These are phyloP conservation scores for Grammothele lineata DNA, from an alignment of 768 basidiomycete genomes.

Conservation along the genomic window DNA sequence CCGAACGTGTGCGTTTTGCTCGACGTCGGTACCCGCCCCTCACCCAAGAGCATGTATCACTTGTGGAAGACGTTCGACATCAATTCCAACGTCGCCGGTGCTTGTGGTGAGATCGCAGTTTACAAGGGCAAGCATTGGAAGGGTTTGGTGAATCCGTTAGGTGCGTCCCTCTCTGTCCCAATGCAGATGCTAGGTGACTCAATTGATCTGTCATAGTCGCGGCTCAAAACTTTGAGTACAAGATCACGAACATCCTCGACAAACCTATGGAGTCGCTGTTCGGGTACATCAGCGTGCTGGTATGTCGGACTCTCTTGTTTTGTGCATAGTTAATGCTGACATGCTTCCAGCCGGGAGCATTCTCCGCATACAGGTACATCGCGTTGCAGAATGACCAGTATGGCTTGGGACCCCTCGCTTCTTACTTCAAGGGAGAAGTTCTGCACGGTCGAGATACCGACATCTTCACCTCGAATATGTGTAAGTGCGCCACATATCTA, in stretches of 20 bases:
- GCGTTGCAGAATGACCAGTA: slow-evolving; percentile 81
- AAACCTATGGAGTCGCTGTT: slow-evolving; percentile 87
- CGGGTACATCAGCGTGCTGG: slow-evolving; percentile 95
- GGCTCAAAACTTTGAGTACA: slow-evolving; percentile 96
- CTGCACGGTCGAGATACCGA: slow-evolving; percentile 81
- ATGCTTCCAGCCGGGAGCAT: slow-evolving; percentile 71
- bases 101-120: slow-evolving; percentile 94
- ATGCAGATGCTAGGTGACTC: not conserved
- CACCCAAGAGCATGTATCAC: slow-evolving; percentile 84
- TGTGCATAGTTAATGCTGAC: not conserved
- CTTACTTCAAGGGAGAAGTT: slow-evolving; percentile 96
- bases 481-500: slow-evolving; percentile 37
- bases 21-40: slow-evolving; percentile 92
- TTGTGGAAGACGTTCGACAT: slow-evolving; percentile 95
- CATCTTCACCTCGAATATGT: slow-evolving; percentile 97
- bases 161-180: slow-evolving; percentile 32
- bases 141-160: slow-evolving; percentile 77
- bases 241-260: slow-evolving; percentile 85
- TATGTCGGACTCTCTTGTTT: slow-evolving; percentile 21
- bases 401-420: slow-evolving; percentile 85
- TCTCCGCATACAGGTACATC: slow-evolving; percentile 90
- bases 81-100: slow-evolving; percentile 89
- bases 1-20: slow-evolving; percentile 90
- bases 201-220: slow-evolving; percentile 64
- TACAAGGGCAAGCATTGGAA: slow-evolving; percentile 89